Evolutionary conservation across 2,329 filamentous ascomycete genomes (phyloP).

Genomic region (Anisogramma anomala): DNA sequence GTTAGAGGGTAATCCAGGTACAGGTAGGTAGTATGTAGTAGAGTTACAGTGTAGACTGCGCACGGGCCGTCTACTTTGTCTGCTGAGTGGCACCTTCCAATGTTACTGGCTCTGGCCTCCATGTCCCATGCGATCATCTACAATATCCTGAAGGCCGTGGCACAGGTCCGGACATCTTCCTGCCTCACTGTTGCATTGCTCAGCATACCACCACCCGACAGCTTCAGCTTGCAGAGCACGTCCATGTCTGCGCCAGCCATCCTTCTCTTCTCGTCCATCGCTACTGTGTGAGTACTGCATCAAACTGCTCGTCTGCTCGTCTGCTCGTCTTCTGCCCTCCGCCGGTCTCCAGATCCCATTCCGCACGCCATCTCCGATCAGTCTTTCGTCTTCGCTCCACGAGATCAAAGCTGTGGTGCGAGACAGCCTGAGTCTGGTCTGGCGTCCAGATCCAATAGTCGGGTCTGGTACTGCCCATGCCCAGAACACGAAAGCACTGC

Average conservation of each 20-base stretch:
- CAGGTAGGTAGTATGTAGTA: no score
- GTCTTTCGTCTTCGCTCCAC: background rate
- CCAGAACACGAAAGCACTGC: slow-evolving; percentile 1
- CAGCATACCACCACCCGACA: background rate
- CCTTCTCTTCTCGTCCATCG: slow-evolving; percentile 14
- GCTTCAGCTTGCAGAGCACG: background rate
- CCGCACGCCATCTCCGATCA: no score
- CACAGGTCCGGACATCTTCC: no score
- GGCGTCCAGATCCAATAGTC: slow-evolving; percentile 2
- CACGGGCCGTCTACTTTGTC: no score
- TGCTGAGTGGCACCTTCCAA: no score
- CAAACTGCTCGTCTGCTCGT: background rate
- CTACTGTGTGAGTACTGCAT: slow-evolving; percentile 12
- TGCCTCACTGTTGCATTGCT: no score
- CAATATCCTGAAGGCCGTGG: no score
- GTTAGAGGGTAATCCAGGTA: background rate
- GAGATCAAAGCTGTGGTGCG: background rate
- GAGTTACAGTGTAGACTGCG: no score
- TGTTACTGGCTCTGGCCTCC: no score
- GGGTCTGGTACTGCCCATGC: slow-evolving; percentile 6
- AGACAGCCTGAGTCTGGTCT: slow-evolving; percentile 2
- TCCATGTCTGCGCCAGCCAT: background rate
- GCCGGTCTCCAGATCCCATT: background rate
- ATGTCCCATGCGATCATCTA: no score
- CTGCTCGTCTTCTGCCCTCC: background rate